Conservation (phyloP, 2,329 filamentous ascomycete genomes). For the Emmonsiellopsis sp. region DNA sequence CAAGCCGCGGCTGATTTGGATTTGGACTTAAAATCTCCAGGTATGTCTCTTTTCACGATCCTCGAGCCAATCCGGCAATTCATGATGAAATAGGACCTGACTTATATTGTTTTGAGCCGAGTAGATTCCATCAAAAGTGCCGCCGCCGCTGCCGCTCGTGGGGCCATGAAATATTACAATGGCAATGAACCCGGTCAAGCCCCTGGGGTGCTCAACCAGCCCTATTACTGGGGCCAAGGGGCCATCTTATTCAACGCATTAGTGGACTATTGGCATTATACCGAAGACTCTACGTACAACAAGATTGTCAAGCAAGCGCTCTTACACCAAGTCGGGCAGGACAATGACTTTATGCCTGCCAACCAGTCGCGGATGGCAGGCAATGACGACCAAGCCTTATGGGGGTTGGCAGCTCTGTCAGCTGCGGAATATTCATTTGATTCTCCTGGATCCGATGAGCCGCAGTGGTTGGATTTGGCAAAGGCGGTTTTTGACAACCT, state of each 20-base stretch:
- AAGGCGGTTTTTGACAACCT: slow-evolving; percentile 66
- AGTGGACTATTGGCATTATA: slow-evolving; percentile 36
- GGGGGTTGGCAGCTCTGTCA: slow-evolving; percentile 47
- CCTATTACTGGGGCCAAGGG: slow-evolving; percentile 39
- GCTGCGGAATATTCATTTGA: slow-evolving; percentile 44
- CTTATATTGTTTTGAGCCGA: not conserved
- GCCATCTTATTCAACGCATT: slow-evolving; percentile 34
- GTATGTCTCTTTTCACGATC: too few species aligned
- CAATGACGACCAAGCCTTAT: slow-evolving; percentile 51
- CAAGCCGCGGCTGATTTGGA: not conserved
- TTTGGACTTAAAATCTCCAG: not conserved
- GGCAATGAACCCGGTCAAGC: slow-evolving; percentile 38
- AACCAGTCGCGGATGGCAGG: slow-evolving; percentile 37
- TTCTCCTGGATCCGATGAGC: slow-evolving; percentile 24
- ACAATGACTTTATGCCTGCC: slow-evolving; percentile 31
- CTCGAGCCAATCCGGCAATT: too few species aligned
- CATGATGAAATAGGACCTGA: not conserved
- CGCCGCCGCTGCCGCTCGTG: slow-evolving; percentile 34
- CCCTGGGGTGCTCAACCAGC: slow-evolving; percentile 41
- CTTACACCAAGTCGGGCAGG: slow-evolving; percentile 28
- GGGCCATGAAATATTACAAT: slow-evolving; percentile 45
- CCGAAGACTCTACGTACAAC: slow-evolving; percentile 32
- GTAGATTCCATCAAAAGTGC: slow-evolving; percentile 39
- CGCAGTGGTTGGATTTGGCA: slow-evolving; percentile 46
- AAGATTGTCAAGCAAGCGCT: slow-evolving; percentile 26